Conservation (phyloP, 1,284 basidiomycete species). For the Marasmius sp. region DNA sequence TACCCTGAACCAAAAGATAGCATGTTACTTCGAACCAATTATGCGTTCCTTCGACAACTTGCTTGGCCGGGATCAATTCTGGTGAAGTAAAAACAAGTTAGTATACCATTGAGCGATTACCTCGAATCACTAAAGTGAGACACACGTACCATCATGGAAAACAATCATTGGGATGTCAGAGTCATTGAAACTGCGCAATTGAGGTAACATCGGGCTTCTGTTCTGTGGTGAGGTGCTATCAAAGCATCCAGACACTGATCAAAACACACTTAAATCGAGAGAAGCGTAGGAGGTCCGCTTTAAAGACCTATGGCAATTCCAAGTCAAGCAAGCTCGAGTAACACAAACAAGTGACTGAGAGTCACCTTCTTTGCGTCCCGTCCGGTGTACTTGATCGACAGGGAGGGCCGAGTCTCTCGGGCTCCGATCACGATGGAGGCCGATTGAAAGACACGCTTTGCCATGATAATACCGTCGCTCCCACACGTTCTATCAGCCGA, state of each 20-base stretch:
- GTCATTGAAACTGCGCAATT: no score
- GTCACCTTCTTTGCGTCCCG: not conserved
- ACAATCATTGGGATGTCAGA: no score
- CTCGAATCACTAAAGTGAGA: no score
- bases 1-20: no score
- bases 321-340: not conserved
- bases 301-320: not conserved
- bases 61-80: no score
- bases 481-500: no score
- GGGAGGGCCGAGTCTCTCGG: not conserved
- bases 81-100: no score
- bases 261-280: not conserved
- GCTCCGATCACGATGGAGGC: not conserved
- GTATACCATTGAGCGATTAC: no score
- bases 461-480: no score
- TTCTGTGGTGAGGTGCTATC: not conserved
- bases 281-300: not conserved
- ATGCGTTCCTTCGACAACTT: no score
- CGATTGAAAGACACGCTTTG: no score
- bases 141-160: not conserved
- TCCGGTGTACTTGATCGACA: not conserved
- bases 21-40: no score
- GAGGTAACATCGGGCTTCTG: not conserved
- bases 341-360: not conserved
- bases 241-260: not conserved